phyloP scores from a whole-genome alignment of 164 flowering plant genomes.

The Platanus orientalis region DNA sequence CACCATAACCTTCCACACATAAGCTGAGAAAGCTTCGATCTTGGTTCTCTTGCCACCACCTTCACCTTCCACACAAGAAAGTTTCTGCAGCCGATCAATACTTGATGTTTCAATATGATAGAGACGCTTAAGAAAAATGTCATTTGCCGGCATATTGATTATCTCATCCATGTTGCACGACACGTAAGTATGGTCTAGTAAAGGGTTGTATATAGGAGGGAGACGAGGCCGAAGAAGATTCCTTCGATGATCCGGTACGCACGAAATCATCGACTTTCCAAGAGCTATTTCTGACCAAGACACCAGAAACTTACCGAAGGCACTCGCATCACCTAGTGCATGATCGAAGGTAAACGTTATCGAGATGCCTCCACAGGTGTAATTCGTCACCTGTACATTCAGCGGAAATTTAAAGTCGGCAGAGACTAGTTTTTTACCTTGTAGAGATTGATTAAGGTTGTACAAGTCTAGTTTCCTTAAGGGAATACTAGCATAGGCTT shows the following conservation, averaged over 20 bases:
- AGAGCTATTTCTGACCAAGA: constrained; percentile 46
- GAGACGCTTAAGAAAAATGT: constrained; percentile 35
- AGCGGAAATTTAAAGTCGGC: constrained; percentile 23
- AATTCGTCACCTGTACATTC: constrained; percentile 41
- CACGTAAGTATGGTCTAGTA: constrained; percentile 30
- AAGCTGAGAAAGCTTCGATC: constrained; percentile 58
- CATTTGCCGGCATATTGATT: constrained; percentile 25
- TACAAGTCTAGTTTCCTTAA: constrained; percentile 30
- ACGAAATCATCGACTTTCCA: constrained; percentile 24
- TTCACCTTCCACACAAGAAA: constrained; percentile 24
- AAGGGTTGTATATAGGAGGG: constrained; percentile 37
- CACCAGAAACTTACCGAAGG: constrained; percentile 44
- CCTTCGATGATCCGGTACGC: constrained; percentile 42
- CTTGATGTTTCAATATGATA: constrained; percentile 34
- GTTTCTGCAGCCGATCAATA: constrained; percentile 30
- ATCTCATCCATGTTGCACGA: constrained; percentile 43
- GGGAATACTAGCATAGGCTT: constrained; percentile 31
- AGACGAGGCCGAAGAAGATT: constrained; percentile 31
- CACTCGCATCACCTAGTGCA: constrained; percentile 46
- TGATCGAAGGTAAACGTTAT: constrained; percentile 54
- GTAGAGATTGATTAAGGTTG: constrained; percentile 30
- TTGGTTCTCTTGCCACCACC: constrained; percentile 37
- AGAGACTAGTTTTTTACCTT: constrained; percentile 36
- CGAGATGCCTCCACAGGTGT: constrained; percentile 40
- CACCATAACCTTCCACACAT: constrained; percentile 49